Evolutionary conservation across 1,284 basidiomycete genomes (phyloP), one percentile per base, ranked within the genome.

Genomic region (Cryptococcus sp.): DNA sequence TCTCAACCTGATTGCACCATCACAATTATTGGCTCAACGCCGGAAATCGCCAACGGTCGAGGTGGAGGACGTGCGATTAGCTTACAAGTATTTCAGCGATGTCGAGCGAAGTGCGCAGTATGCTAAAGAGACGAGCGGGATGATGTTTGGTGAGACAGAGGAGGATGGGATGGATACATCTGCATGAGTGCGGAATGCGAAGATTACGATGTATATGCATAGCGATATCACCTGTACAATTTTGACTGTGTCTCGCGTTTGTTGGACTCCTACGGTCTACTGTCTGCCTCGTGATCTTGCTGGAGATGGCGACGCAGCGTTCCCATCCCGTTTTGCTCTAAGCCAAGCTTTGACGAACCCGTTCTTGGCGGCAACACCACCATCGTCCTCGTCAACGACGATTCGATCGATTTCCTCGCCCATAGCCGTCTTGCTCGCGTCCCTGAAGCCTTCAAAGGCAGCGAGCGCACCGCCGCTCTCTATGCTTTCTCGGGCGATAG

Each of bases 41-140:
- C 84, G 93, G 48, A 94, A 91, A 73, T 82, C 86, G 81, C 86
- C 71, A 72, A 60, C 82, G 27, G 91, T 96, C 11, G 89, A 89
- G 50, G 88, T 91, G 1, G 87, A 89, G 54, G 93, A 96, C 75
- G 83, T 98, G 49, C 82, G 88, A 42, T 82, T 88, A 56, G 90
- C 88, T 5, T 97, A 96, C 74, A 83, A 83, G 48, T 93, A 91
- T 74, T 99, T 98, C 80, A 88, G 93, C 82, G 94, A 99, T 75
- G 94, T 96, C 73, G 93, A 93, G 79, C 83, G 95, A 62, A 94
- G 91, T 68, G 89, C 96, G 31, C 87, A 93, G 72, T 99, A 93
- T 87, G 81, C 98, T 22, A 80, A 81, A 62, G 82, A 95, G 87
- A 84, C 91, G 86, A 78, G 88, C 85, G 81, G 89, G 84, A 79